A percentile compares a stretch with the other conserved stretches of the same genome.
phyloP scores from a whole-genome alignment of 2,329 filamentous ascomycete genomes.

The Ceratocystis cacaofunesta region DNA sequence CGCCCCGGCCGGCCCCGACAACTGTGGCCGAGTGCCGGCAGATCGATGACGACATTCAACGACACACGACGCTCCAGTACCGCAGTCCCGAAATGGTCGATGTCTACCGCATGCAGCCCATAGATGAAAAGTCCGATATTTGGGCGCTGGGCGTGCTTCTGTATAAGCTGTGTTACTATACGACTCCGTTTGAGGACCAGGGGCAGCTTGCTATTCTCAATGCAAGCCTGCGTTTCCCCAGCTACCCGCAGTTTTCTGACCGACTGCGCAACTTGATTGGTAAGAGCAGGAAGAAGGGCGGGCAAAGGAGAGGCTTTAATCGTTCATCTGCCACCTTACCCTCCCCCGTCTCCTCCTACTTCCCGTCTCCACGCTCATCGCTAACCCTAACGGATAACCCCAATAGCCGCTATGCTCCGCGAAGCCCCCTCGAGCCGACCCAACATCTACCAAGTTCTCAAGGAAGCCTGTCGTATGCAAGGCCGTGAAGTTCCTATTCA shows the following conservation, averaged over 20 bases:
- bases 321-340: neutral
- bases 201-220: constrained; percentile 95
- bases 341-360: neutral
- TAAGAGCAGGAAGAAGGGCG: constrained; percentile 24
- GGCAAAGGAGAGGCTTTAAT: too few species aligned
- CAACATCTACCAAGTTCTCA: constrained; percentile 86
- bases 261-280: constrained; percentile 79
- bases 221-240: constrained; percentile 82
- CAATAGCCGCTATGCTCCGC: constrained; percentile 71
- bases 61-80: constrained; percentile 94
- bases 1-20: constrained; percentile 68
- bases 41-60: constrained; percentile 93
- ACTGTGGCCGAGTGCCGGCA: constrained; percentile 77
- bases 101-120: constrained; percentile 88
- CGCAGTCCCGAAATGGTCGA: constrained; percentile 98
- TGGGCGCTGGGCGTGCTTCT: constrained; percentile 91
- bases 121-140: constrained; percentile 97
- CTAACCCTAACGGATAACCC: constrained; percentile 3
- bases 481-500: constrained; percentile 73
- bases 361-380: neutral
- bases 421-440: constrained; percentile 67
- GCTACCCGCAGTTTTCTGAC: constrained; percentile 79
- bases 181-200: constrained; percentile 94
- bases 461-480: constrained; percentile 78
- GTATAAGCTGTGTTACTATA: constrained; percentile 99